Evolutionary conservation across 176 grass and related monocot species (phyloP).

Genomic region (Musa beccarii): DNA sequence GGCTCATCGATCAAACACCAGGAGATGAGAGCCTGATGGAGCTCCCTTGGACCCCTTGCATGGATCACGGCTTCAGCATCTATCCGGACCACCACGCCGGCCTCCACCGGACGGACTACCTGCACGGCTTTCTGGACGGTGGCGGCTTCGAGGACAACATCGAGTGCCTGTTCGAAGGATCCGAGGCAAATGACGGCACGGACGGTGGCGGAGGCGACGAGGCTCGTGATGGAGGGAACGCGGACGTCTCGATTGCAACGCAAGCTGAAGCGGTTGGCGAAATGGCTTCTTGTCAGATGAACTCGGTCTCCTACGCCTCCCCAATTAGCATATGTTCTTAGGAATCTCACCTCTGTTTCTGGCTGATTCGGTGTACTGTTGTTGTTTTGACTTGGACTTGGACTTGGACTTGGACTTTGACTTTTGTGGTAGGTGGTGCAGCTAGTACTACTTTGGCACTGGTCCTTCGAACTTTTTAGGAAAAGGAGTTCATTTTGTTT

Average conservation of each 20-base stretch:
- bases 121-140: slow-evolving; percentile 24
- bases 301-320: too few relatives aligned
- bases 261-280: too few relatives aligned
- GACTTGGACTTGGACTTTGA: not conserved
- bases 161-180: slow-evolving; percentile 34
- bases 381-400: not conserved
- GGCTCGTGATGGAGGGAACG: not conserved
- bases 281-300: too few relatives aligned
- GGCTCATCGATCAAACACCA: not conserved
- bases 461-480: not conserved
- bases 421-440: not conserved
- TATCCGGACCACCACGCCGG: slow-evolving; percentile 5
- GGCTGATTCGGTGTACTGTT: not conserved
- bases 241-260: too few relatives aligned
- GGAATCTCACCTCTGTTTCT: not conserved
- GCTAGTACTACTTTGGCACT: not conserved
- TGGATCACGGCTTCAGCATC: slow-evolving; percentile 31
- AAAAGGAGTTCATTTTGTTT: not conserved
- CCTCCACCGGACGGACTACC: slow-evolving; percentile 18
- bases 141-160: slow-evolving; percentile 30
- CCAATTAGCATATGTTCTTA: not conserved
- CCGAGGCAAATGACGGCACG: not conserved
- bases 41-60: slow-evolving; percentile 39
- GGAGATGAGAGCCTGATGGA: slow-evolving; percentile 7
- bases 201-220: too few relatives aligned